These are phyloP conservation scores for Phytophthora vignae DNA, from an alignment of 352 stramenopile genomes.

Conservation along the genomic window DNA sequence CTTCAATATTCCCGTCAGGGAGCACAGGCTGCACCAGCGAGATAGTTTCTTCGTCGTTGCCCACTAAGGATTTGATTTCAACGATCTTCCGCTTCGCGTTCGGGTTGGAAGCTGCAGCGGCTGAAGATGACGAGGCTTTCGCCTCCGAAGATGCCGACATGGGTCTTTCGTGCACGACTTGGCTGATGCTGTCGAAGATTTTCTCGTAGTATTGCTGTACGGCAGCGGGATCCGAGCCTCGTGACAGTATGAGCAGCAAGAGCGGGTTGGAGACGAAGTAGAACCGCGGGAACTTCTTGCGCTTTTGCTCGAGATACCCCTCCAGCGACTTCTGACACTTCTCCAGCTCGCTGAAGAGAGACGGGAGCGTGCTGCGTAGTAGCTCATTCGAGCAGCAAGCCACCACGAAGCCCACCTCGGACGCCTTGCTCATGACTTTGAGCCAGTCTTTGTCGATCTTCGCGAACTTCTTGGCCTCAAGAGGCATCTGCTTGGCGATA, in stretches of 20 bases:
- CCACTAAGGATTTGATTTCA: constrained; percentile 77
- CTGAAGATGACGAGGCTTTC: constrained; percentile 17
- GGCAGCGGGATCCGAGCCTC: constrained; percentile 78
- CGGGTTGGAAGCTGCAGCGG: constrained; percentile 10
- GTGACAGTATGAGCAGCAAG: constrained; percentile 88
- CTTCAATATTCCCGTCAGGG: constrained; percentile 85
- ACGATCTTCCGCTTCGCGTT: constrained; percentile 71
- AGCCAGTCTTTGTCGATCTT: constrained; percentile 94
- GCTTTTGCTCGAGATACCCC: constrained; percentile 93
- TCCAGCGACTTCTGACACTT: constrained; percentile 93
- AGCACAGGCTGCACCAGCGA: constrained; percentile 57
- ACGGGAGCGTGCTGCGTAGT: constrained; percentile 84
- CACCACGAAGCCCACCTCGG: constrained; percentile 83
- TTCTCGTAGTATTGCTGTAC: constrained; percentile 92
- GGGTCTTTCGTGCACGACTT: constrained; percentile 73
- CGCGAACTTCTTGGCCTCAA: constrained; percentile 93
- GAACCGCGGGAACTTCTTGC: constrained; percentile 92
- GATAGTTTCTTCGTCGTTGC: constrained; percentile 82
- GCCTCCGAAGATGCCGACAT: constrained; percentile 9
- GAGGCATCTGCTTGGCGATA: constrained; percentile 93
- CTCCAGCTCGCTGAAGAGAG: constrained; percentile 90
- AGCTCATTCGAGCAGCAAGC: constrained; percentile 86
- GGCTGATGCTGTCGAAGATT: constrained; percentile 84
- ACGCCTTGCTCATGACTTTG: constrained; percentile 89
- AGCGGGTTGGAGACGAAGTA: constrained; percentile 95